These are phyloP conservation scores for Pythium dissimile DNA, from an alignment of 352 stramenopile genomes.

Conservation along the genomic window DNA sequence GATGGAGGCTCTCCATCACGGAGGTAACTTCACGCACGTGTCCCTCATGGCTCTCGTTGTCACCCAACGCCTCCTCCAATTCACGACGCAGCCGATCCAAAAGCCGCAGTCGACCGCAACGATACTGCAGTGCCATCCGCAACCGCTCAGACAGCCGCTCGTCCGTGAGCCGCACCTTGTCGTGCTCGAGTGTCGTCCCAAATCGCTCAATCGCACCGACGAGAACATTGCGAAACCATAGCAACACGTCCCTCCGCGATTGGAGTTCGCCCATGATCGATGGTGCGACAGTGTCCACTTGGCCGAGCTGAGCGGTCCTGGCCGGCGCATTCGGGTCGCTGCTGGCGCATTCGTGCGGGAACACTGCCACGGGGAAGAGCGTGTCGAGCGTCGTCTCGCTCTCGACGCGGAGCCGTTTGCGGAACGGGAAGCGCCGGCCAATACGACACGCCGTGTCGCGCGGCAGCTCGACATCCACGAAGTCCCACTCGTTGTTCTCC, in stretches of 20 bases:
- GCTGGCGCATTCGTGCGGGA: neutral
- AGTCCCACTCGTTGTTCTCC: conserved; percentile 87
- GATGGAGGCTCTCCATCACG: no score
- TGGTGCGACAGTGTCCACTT: neutral
- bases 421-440: conserved; percentile 40
- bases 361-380: conserved; percentile 33
- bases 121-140: conserved; percentile 44
- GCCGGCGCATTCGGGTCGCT: no score
- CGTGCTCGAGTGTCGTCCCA: conserved; percentile 18
- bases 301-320: neutral
- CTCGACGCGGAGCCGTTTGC: conserved; percentile 49
- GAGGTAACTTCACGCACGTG: neutral
- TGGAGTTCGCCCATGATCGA: neutral
- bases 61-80: conserved; percentile 33
- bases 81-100: conserved; percentile 31
- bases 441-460: conserved; percentile 27
- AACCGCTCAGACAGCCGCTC: conserved; percentile 21
- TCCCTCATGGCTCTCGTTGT: no score
- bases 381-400: conserved; percentile 41
- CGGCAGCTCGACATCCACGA: conserved; percentile 55
- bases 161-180: conserved; percentile 25
- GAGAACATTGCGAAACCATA: conserved; percentile 16
- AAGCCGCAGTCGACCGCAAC: conserved; percentile 40
- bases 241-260: conserved; percentile 14
- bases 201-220: conserved; percentile 17